phyloP scores from a whole-genome alignment of 805 yeast genomes.

The Myxozyma melibiosi region DNA sequence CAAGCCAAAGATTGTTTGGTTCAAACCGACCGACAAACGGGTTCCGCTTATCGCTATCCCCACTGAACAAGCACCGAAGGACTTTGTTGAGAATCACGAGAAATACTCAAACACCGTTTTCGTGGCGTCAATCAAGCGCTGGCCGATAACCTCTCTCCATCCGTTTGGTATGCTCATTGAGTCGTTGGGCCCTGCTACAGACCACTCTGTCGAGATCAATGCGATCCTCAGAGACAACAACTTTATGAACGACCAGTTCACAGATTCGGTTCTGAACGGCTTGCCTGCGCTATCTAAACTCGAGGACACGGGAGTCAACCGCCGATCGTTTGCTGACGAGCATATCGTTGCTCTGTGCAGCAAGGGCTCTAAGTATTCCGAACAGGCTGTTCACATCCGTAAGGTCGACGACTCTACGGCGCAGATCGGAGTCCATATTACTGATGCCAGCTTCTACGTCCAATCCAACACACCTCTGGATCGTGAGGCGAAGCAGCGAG shows the following conservation, averaged over 20 bases:
- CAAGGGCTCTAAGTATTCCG: slow-evolving; percentile 56
- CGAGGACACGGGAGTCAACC: slow-evolving; percentile 37
- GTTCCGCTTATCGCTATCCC: slow-evolving; percentile 98
- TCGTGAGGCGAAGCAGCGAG: slow-evolving; percentile 86
- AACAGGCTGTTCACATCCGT: slow-evolving; percentile 82
- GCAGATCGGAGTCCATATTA: slow-evolving; percentile 82
- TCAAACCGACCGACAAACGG: slow-evolving; percentile 96
- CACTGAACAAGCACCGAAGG: slow-evolving; percentile 95
- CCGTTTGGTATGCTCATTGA: slow-evolving; percentile 95
- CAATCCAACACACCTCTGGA: slow-evolving; percentile 77
- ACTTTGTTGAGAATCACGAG: slow-evolving; percentile 90
- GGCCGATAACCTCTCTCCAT: slow-evolving; percentile 98
- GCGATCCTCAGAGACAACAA: slow-evolving; percentile 77
- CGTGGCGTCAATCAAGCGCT: slow-evolving; percentile 93
- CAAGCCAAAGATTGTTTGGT: slow-evolving; percentile 96
- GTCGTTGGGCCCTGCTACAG: slow-evolving; percentile 79
- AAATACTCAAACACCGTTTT: slow-evolving; percentile 77
- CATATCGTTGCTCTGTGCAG: slow-evolving; percentile 64
- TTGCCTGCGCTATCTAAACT: slow-evolving; percentile 3
- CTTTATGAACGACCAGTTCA: slow-evolving; percentile 47
- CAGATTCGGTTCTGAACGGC: slow-evolving; percentile 44
- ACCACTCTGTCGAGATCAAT: slow-evolving; percentile 75
- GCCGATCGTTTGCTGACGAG: slow-evolving; percentile 61
- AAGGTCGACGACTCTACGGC: slow-evolving; percentile 59
- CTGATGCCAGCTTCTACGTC: slow-evolving; percentile 74